Percentiles rank a stretch among this genome's conserved stretches.
These are phyloP conservation scores for Trichoderma koningii DNA, from an alignment of 2,329 filamentous ascomycete genomes.

Conservation along the genomic window DNA sequence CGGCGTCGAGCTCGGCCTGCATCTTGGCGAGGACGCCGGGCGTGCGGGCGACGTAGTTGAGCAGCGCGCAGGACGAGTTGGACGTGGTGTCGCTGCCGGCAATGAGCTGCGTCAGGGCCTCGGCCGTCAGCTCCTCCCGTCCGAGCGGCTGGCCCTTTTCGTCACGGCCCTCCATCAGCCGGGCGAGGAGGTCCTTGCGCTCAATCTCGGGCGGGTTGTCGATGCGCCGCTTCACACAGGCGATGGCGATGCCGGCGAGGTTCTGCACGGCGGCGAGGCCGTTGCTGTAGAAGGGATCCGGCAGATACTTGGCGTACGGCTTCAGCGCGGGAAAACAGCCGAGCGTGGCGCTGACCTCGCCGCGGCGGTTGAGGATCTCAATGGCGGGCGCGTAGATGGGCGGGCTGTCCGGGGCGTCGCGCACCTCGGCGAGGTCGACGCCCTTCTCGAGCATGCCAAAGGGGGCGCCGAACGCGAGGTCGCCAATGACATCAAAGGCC, in stretches of 20 bases:
- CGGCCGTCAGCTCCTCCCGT: slow-evolving; percentile 79
- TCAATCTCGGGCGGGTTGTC: slow-evolving; percentile 66
- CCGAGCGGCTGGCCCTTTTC: slow-evolving; percentile 75
- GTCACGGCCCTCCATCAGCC: slow-evolving; percentile 84
- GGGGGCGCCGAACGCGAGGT: slow-evolving; percentile 54
- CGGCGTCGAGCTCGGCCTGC: slow-evolving; percentile 72
- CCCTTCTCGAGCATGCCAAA: slow-evolving; percentile 74
- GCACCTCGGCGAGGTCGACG: slow-evolving; percentile 74
- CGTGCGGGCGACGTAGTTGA: slow-evolving; percentile 73
- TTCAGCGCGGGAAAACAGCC: slow-evolving; percentile 74
- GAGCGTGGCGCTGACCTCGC: slow-evolving; percentile 80
- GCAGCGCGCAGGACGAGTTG: slow-evolving; percentile 78
- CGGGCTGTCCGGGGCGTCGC: slow-evolving; percentile 58
- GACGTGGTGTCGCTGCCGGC: slow-evolving; percentile 76
- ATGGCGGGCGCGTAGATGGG: slow-evolving; percentile 76
- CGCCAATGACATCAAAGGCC: slow-evolving; percentile 54
- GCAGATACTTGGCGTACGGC: slow-evolving; percentile 77
- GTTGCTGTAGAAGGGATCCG: slow-evolving; percentile 77
- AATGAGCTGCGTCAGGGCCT: slow-evolving; percentile 86
- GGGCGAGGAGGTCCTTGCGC: slow-evolving; percentile 77
- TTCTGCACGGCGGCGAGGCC: slow-evolving; percentile 75
- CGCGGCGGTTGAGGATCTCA: slow-evolving; percentile 83
- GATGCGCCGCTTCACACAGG: slow-evolving; percentile 73
- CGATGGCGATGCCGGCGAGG: slow-evolving; percentile 84
- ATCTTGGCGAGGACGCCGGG: slow-evolving; percentile 72